Base-by-base conservation (phyloP, 495 filamentous ascomycete species). In the Trichoderma asperelloides region DNA sequence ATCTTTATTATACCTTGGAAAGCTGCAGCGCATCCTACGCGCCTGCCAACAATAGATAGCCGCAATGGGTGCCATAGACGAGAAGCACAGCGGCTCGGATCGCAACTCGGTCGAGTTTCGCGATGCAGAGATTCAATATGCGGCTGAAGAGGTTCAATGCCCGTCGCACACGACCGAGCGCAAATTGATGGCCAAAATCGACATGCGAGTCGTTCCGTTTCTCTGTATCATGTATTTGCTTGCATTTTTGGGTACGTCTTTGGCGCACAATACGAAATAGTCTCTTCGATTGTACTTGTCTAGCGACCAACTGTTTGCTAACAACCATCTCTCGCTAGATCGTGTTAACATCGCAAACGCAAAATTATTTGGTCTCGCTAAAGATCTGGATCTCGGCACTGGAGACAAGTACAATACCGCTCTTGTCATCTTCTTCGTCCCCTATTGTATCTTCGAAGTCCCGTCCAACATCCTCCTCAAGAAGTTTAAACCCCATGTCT, bases 381-480 rank as follows among this genome's bases (percentile, higher is more conserved):
- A 79, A 13, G 89, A 96, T 47, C 77, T 95, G 15, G 47, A 80
- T 21, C 82, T 96, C 25, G 45, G 73, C 60, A 73, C 67, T 23
- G 79, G 79, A 64, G 82, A 82, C 15, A 84, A 90, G 71, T 93
- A 88, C 76, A 95, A 94, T 77, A 89, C 85, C 16, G 91, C 89
- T 0, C 78, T 96, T 68, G 87, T 86, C 27, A 94, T 96, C 70
- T 96, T 97, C 82, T 98, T 97, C 78, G 87, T 97, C 0, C 93
- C 94, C 0, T 98, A 97, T 74, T 84, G 96, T 69, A 69, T 94
- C 62, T 89, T 89, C 70, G 93, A 91, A 75, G 95, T 98, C 64
- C 95, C 94, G 2, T 92, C 89, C 63, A 98, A 98, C 72, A 86
- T 96, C 65, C 72, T 96, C 21, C 79, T 98, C 30, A 96, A 96